phyloP scores from a whole-genome alignment of 2,329 filamentous ascomycete species.

The Fusarium poae region DNA sequence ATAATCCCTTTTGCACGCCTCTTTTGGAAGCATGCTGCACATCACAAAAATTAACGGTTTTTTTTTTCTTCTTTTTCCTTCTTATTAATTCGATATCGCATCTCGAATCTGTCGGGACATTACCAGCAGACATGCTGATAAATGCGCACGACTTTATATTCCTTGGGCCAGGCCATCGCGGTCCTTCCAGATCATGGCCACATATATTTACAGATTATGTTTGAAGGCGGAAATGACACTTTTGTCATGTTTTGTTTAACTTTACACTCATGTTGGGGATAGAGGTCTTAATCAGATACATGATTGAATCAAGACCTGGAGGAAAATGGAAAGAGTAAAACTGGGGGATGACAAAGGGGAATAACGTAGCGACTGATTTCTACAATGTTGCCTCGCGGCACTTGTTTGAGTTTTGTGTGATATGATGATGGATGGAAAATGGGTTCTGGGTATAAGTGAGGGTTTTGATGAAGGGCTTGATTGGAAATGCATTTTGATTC shows the following conservation, averaged over 20 bases:
- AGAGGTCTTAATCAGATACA: slow-evolving; percentile 10
- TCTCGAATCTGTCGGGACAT: slow-evolving; percentile 4
- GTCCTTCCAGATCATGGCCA: slow-evolving; percentile 26
- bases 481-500: slow-evolving; percentile 42
- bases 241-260: slow-evolving; percentile 20
- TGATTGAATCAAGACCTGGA: slow-evolving; percentile 32
- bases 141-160: slow-evolving; percentile 32
- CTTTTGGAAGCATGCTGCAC: slow-evolving; percentile 2
- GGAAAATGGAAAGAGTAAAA: slow-evolving; percentile 34
- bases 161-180: slow-evolving; percentile 28
- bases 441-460: background rate
- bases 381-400: slow-evolving; percentile 65
- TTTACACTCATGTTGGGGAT: slow-evolving; percentile 15
- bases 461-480: slow-evolving; percentile 2
- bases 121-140: slow-evolving; percentile 8
- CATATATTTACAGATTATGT: slow-evolving; percentile 42
- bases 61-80: slow-evolving; percentile 15
- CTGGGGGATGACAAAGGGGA: slow-evolving; percentile 19
- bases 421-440: slow-evolving; percentile 27
- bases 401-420: slow-evolving; percentile 52
- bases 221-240: slow-evolving; percentile 36
- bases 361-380: slow-evolving; percentile 47
- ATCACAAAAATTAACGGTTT: slow-evolving; percentile 7
- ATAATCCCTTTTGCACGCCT: slow-evolving; percentile 15
- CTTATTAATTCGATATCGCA: slow-evolving; percentile 21